These are phyloP conservation scores for Brasenia schreberi DNA, from an alignment of 164 flowering plant species.

Conservation along the genomic window DNA sequence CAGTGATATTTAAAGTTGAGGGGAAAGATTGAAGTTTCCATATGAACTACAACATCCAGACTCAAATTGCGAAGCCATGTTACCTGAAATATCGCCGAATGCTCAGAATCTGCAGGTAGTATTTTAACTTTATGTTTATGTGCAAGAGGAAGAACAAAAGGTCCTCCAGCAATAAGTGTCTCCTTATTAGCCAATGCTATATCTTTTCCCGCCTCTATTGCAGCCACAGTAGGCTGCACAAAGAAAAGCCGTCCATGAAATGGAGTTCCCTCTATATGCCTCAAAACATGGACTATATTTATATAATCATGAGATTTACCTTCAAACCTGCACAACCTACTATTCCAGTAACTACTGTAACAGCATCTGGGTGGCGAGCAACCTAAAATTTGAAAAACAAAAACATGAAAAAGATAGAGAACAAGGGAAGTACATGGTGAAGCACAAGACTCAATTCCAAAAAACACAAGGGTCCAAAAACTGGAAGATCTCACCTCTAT, in stretches of 20 bases:
- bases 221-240: conserved; percentile 89
- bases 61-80: background rate
- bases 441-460: background rate
- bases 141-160: conserved; percentile 97
- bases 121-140: conserved; percentile 85
- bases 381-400: conserved; percentile 38
- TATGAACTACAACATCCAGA: no score
- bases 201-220: conserved; percentile 95
- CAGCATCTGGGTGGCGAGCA: conserved; percentile 96
- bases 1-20: no score
- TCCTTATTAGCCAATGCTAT: conserved; percentile 97
- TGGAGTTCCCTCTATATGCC: no score
- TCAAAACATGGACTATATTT: no score
- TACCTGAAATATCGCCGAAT: conserved; percentile 99
- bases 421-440: background rate
- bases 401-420: background rate
- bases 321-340: conserved; percentile 97
- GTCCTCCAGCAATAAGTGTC: conserved; percentile 95
- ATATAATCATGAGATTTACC: conserved; percentile 23
- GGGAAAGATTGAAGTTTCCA: no score
- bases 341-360: conserved; percentile 92
- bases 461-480: background rate
- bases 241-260: background rate
- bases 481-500: conserved; percentile 45
- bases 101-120: conserved; percentile 99